Conservation (phyloP, 352 stramenopile species). For the Globisporangium emineosum region DNA sequence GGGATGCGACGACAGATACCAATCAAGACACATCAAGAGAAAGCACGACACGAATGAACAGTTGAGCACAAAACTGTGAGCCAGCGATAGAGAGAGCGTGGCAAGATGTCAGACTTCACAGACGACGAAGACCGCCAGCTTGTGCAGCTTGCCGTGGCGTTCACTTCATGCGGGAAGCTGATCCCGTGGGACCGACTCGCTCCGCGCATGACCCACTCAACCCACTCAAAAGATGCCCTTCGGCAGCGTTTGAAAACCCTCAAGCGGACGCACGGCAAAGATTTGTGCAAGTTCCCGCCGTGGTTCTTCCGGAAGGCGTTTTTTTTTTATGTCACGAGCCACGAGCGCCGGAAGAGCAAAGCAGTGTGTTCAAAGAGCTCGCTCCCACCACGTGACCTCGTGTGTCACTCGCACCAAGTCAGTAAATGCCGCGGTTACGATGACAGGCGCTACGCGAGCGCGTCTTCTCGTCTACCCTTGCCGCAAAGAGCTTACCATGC, state of each 20-base stretch:
- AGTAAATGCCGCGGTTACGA: background rate
- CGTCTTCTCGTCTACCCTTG: background rate
- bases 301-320: conserved; percentile 37
- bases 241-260: conserved; percentile 55
- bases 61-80: background rate
- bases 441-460: too few species aligned
- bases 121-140: conserved; percentile 55
- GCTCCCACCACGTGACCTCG: background rate
- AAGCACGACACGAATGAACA: background rate
- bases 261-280: conserved; percentile 39
- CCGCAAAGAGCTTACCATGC: too few species aligned
- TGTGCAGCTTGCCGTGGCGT: conserved; percentile 34
- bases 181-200: conserved; percentile 34
- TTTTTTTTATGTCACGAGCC: too few species aligned
- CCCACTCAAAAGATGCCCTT: conserved; percentile 33
- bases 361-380: background rate
- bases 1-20: background rate
- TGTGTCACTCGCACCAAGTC: background rate
- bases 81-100: background rate
- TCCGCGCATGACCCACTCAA: conserved; percentile 24
- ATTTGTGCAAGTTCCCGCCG: conserved; percentile 28
- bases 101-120: conserved; percentile 49
- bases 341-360: background rate
- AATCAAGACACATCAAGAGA: background rate
- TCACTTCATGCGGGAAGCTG: conserved; percentile 12